Percentiles rank a stretch among this genome's conserved stretches.
These are phyloP conservation scores for Rhodamnia argentea DNA, from an alignment of 345 rosid species.

Conservation along the genomic window DNA sequence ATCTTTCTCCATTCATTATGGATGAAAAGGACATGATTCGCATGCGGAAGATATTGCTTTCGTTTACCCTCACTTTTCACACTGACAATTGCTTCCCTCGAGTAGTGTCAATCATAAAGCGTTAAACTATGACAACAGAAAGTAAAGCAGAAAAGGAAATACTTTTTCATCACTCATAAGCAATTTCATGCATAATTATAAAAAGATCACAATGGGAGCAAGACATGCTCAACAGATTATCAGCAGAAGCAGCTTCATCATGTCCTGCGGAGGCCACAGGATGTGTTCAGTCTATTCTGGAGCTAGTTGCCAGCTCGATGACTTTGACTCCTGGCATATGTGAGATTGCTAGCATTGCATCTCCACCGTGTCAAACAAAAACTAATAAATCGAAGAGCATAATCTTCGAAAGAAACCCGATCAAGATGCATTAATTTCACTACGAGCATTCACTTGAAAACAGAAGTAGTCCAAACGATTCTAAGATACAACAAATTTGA, in stretches of 20 bases:
- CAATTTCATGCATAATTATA: neutral
- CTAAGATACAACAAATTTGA: neutral
- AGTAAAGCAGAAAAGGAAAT: neutral
- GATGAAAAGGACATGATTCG: neutral
- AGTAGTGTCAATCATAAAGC: neutral
- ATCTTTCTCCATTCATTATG: neutral
- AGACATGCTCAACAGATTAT: neutral
- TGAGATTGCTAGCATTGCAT: neutral
- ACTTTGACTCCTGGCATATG: neutral
- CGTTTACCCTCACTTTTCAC: neutral
- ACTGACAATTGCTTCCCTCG: neutral
- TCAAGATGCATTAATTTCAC: neutral
- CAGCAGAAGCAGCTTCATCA: neutral
- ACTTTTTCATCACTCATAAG: neutral
- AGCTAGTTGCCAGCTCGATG: neutral
- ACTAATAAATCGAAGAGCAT: neutral
- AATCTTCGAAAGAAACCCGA: neutral
- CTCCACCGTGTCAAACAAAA: neutral
- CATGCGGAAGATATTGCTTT: neutral
- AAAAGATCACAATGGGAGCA: neutral
- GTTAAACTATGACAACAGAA: neutral
- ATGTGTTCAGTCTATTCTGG: neutral
- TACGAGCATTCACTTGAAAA: fast-evolving
- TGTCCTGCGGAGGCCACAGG: neutral
- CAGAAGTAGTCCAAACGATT: neutral